Percentiles rank a stretch among this genome's conserved stretches.
Conservation (phyloP, 192 early-diverging fungal genomes). For the Linnemannia exigua region DNA sequence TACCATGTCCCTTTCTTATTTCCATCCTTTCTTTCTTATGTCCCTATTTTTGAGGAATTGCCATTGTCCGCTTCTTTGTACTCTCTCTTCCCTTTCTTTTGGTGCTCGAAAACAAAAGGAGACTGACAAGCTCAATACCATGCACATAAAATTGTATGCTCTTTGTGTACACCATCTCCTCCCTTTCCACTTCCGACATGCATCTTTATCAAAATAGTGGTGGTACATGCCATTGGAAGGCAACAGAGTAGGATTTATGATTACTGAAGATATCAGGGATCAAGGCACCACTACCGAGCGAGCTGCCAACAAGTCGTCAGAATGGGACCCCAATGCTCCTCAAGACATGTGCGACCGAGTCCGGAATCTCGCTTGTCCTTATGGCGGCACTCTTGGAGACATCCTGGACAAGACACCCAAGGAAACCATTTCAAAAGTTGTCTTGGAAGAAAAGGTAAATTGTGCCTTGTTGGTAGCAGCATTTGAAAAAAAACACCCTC, state of each 20-base stretch:
- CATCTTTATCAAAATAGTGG: conserved; percentile 2
- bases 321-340: conserved; percentile 22
- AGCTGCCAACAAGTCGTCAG: conserved; percentile 5
- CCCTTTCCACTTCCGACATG: background rate
- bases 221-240: conserved; percentile 31
- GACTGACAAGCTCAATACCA: background rate
- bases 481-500: no score
- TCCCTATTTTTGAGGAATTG: background rate
- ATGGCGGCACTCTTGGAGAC: conserved; percentile 34
- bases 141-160: no score
- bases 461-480: no score
- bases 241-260: conserved; percentile 28
- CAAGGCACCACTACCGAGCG: background rate
- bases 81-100: background rate
- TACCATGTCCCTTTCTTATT: background rate
- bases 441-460: conserved; percentile 47
- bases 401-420: conserved; percentile 24
- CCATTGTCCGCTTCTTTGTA: background rate
- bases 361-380: conserved; percentile 18
- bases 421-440: conserved; percentile 24
- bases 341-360: conserved; percentile 20
- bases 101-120: background rate
- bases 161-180: background rate
- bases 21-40: background rate
- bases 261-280: conserved; percentile 8